A percentile compares a stretch with the other conserved stretches of the same genome.
phyloP scores from a whole-genome alignment of 805 yeast species.

The Nakazawaea ambrosiae region DNA sequence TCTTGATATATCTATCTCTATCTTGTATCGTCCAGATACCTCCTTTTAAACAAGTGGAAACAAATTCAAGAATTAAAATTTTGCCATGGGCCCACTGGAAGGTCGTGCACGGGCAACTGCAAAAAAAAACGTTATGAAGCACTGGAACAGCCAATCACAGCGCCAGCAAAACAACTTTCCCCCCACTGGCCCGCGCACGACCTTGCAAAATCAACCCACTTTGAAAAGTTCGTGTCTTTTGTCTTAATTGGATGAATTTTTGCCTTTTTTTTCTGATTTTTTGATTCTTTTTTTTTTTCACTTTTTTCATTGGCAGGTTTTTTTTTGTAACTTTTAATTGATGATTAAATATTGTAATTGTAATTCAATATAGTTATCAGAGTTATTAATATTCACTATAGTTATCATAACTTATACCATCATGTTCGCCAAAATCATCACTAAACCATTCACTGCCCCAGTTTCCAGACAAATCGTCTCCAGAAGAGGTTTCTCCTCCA shows the following conservation, averaged over 20 bases:
- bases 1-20: background rate
- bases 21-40: background rate
- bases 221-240: background rate
- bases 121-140: background rate
- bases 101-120: background rate
- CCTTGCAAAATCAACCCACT: background rate
- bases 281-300: too few relatives aligned
- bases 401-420: background rate
- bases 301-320: too few relatives aligned
- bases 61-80: background rate
- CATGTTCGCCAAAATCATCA: conserved; percentile 2
- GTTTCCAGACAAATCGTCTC: conserved; percentile 13
- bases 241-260: too few relatives aligned
- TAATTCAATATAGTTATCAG: too few relatives aligned
- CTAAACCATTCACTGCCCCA: conserved; percentile 17
- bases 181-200: background rate
- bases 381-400: background rate
- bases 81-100: background rate
- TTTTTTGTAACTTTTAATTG: too few relatives aligned
- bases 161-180: background rate
- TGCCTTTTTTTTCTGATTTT: too few relatives aligned
- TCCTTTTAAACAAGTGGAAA: too few relatives aligned
- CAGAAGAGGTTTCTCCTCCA: conserved; percentile 47
- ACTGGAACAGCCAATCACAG: background rate
- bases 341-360: too few relatives aligned